A percentile compares a stretch with the other conserved stretches of the same genome.
phyloP scores from a whole-genome alignment of 2,329 filamentous ascomycete genomes.

The Microthyrium microscopicum region DNA sequence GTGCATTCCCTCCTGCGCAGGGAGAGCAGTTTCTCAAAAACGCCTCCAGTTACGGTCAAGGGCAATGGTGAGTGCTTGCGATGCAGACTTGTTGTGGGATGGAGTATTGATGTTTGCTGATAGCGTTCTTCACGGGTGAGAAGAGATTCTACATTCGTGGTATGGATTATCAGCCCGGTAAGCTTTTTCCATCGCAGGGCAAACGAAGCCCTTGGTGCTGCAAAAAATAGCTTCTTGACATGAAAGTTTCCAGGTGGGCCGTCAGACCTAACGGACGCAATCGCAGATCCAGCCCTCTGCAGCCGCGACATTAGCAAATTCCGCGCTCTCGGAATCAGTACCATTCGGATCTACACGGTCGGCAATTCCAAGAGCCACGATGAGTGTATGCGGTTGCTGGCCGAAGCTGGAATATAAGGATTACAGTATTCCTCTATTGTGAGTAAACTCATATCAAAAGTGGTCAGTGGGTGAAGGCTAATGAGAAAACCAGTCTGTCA shows the following conservation, averaged over 20 bases:
- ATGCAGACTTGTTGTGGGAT: no score
- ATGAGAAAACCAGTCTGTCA: conserved; percentile 41
- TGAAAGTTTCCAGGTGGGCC: conserved; percentile 4
- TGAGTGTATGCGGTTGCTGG: conserved; percentile 66
- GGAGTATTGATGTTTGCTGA: no score
- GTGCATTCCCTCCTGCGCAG: no score
- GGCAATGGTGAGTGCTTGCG: conserved; percentile 43
- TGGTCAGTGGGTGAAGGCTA: background rate
- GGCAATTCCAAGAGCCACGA: conserved; percentile 75
- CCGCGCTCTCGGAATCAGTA: conserved; percentile 76
- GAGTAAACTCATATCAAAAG: no score
- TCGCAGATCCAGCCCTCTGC: conserved; percentile 55
- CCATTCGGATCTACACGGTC: conserved; percentile 79
- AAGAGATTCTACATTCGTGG: conserved; percentile 46
- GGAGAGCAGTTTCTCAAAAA: no score
- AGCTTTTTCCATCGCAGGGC: background rate
- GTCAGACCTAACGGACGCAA: conserved; percentile 44
- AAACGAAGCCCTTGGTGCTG: no score
- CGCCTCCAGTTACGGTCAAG: conserved; percentile 42
- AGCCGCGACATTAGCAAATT: conserved; percentile 67
- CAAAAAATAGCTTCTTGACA: background rate
- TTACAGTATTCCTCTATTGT: conserved; percentile 77
- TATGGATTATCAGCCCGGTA: conserved; percentile 48
- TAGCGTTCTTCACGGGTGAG: conserved; percentile 45
- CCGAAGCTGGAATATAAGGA: conserved; percentile 76